Evolutionary conservation across 257 asterid species (phyloP), one percentile per base, ranked within the genome.

Genomic region (Petunia axillaris): DNA sequence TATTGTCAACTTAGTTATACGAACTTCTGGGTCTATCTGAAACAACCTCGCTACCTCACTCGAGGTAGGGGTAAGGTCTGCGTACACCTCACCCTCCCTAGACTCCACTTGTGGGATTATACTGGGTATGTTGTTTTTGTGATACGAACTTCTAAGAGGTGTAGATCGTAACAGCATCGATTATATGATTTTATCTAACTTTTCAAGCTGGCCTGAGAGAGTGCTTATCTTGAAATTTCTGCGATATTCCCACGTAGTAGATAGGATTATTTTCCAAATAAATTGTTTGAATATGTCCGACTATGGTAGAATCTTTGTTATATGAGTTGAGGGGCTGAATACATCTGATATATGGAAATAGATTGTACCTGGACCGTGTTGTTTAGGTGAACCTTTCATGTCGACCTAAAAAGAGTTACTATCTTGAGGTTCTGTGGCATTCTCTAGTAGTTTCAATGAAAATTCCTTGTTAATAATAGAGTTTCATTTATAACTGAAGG

Each of bases 401-500:
- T 40, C 46, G 58, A 40, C 46, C 1, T 70, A 46, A 46, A 25
- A 50, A 44, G 59, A 70, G 76, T 70, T 70, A 52, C 11, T 52
- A 44, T 16, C 76, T 70, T 70, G 76, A 70, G 25, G 76, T 41
- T 25, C 41, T 70, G 58, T 16, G 40, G 40, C 40, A 65, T 39
- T 39, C 36, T 65, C 48, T 14, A 4, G 76, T 71, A 48, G 8
- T 48, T 71, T 66, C 35, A 46, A 48, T 15, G 60, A 71, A 25
- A 25, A 71, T 48, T 71, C 60, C 60, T 25, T 71, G 60, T 25
- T 71, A 2, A 71, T 71, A 46, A 71, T 35, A 48, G 60, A 71
- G 59, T 78, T 14, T 48, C 40, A 10, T 81, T 82, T 76, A 68
- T 76, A 50, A 57, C 80, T 81, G 81, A 54, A 95, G 98, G 95